A percentile compares a stretch with the other conserved stretches of the same genome.
Evolutionary conservation across 23 red algal species (phyloP).

Genomic region (Gracilaria gracilis): DNA sequence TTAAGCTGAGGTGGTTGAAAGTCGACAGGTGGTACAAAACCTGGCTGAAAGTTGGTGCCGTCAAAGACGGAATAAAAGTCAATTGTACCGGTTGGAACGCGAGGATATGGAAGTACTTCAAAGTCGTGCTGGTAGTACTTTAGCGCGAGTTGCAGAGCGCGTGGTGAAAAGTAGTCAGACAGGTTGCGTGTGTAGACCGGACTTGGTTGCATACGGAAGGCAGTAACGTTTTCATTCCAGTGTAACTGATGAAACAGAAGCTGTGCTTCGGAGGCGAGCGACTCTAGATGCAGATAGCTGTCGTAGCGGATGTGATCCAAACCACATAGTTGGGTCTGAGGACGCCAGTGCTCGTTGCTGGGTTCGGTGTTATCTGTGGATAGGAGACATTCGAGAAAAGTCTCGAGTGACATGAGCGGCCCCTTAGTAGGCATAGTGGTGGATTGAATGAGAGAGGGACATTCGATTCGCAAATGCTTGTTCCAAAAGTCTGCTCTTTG

Average conservation of each 20-base stretch:
- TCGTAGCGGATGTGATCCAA: slow-evolving; percentile 78
- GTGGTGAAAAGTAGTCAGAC: slow-evolving; percentile 11
- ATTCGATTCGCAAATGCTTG: slow-evolving; percentile 43
- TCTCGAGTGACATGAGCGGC: slow-evolving; percentile 52
- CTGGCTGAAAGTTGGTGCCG: slow-evolving; percentile 66
- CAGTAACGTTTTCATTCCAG: slow-evolving; percentile 37
- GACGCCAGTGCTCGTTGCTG: slow-evolving; percentile 92
- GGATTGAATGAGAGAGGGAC: slow-evolving; percentile 36
- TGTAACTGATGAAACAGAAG: slow-evolving; percentile 51
- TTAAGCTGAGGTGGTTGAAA: slow-evolving; percentile 22
- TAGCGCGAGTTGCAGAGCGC: slow-evolving; percentile 38
- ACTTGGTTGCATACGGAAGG: slow-evolving; percentile 32
- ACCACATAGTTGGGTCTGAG: slow-evolving; percentile 75
- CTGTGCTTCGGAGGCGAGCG: slow-evolving; percentile 50
- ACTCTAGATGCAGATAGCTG: slow-evolving; percentile 59
- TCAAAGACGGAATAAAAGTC: slow-evolving; percentile 68
- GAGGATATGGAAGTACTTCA: slow-evolving; percentile 34
- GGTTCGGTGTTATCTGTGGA: slow-evolving; percentile 38
- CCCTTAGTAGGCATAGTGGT: slow-evolving; percentile 41
- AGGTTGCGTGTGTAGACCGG: slow-evolving; percentile 37
- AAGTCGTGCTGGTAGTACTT: slow-evolving; percentile 48
- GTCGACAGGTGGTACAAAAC: slow-evolving; percentile 53
- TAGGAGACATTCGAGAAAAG: slow-evolving; percentile 73
- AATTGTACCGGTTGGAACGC: slow-evolving; percentile 46
- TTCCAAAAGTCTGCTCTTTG: slow-evolving; percentile 67